Conservation (phyloP, 805 yeast species). For the Yamadazyma sp. region DNA sequence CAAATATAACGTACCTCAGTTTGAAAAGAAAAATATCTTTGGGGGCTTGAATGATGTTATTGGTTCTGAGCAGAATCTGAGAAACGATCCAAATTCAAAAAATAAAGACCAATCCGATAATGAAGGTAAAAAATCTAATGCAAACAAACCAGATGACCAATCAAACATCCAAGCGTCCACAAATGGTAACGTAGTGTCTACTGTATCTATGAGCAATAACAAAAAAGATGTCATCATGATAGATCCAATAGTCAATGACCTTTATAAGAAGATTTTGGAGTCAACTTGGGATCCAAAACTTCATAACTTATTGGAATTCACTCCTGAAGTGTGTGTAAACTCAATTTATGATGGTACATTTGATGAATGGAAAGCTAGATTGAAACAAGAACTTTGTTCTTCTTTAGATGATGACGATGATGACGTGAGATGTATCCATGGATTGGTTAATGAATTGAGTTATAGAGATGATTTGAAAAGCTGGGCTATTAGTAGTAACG, state of each 20-base stretch:
- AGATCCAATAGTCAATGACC: slow-evolving; percentile 49
- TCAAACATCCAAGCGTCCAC: background rate
- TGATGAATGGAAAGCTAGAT: slow-evolving; percentile 17
- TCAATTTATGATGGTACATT: slow-evolving; percentile 62
- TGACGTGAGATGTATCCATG: slow-evolving; percentile 27
- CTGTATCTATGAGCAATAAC: no score
- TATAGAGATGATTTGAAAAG: slow-evolving; percentile 37
- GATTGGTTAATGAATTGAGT: slow-evolving; percentile 35
- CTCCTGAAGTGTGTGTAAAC: slow-evolving; percentile 69
- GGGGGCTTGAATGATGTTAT: slow-evolving; percentile 45
- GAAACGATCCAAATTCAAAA: slow-evolving; percentile 1
- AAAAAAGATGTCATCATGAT: slow-evolving; percentile 21
- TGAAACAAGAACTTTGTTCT: slow-evolving; percentile 12
- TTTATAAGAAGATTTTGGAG: slow-evolving; percentile 55
- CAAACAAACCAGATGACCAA: background rate
- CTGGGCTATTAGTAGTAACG: slow-evolving; percentile 18
- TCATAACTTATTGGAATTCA: slow-evolving; percentile 44
- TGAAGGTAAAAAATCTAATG: background rate
- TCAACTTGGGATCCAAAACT: slow-evolving; percentile 58
- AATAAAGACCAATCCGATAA: background rate
- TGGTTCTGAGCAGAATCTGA: slow-evolving; percentile 10
- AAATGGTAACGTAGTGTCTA: no score
- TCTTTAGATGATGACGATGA: slow-evolving; percentile 21
- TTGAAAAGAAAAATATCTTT: slow-evolving; percentile 43
- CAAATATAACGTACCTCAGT: slow-evolving; percentile 43